Percentiles rank a stretch among this genome's conserved stretches.
Evolutionary conservation across 2,329 filamentous ascomycete species (phyloP).

Genomic region (Lecanicillium sp.): DNA sequence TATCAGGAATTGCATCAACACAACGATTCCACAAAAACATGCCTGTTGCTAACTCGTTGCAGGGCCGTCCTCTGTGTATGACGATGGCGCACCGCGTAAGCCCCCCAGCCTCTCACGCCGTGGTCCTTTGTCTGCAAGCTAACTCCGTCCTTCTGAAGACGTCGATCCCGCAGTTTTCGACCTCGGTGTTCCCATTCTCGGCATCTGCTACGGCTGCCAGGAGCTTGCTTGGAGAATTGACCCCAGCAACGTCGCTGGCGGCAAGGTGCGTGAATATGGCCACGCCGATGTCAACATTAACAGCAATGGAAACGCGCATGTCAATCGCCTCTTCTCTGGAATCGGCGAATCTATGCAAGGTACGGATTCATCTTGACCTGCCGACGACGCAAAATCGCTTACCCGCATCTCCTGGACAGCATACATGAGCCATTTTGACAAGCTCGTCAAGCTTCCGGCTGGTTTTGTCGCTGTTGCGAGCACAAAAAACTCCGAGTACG

Average conservation of each 20-base stretch:
- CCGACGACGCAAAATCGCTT: too few relatives aligned
- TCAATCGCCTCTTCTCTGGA: slow-evolving; percentile 63
- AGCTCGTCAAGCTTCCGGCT: slow-evolving; percentile 65
- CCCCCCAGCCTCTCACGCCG: slow-evolving; percentile 1
- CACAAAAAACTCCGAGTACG: slow-evolving; percentile 69
- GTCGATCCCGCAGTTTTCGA: slow-evolving; percentile 78
- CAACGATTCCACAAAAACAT: too few relatives aligned
- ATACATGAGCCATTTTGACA: slow-evolving; percentile 42
- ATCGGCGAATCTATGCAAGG: too few relatives aligned
- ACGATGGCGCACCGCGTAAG: slow-evolving; percentile 54
- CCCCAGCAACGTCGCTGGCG: slow-evolving; percentile 47
- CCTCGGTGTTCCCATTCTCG: slow-evolving; percentile 53
- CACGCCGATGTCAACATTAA: slow-evolving; percentile 58
- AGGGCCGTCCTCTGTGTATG: slow-evolving; percentile 67
- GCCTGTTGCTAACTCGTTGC: slow-evolving; percentile 8
- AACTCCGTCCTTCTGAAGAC: slow-evolving; percentile 26
- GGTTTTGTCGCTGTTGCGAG: slow-evolving; percentile 67
- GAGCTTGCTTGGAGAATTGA: slow-evolving; percentile 61
- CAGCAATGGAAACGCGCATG: slow-evolving; percentile 50
- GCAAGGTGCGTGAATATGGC: slow-evolving; percentile 50
- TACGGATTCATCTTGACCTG: too few relatives aligned
- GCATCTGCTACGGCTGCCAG: slow-evolving; percentile 32
- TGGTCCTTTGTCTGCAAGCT: neutral
- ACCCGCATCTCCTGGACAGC: too few relatives aligned
- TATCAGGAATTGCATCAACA: too few relatives aligned